phyloP scores from a whole-genome alignment of 1,139 yeast species.

The Yamadazyma kanchanaburiensis region DNA sequence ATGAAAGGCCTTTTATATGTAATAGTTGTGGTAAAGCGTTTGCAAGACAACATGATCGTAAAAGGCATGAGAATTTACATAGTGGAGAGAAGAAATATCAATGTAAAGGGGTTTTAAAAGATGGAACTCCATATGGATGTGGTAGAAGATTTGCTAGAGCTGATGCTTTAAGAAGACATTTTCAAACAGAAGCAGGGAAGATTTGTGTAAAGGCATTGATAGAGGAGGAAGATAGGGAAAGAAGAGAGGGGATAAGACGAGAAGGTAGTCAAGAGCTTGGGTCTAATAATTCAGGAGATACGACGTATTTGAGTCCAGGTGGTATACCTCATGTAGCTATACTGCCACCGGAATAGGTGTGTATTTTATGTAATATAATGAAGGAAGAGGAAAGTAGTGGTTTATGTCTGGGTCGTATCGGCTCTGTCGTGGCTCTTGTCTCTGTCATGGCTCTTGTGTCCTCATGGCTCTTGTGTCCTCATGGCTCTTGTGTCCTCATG shows the following conservation, averaged over 20 bases:
- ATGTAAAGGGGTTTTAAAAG: slow-evolving; percentile 70
- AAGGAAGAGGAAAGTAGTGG: too few species aligned
- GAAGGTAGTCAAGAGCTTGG: slow-evolving; percentile 1
- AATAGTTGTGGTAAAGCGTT: slow-evolving; percentile 88
- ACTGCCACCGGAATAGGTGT: slow-evolving; percentile 40
- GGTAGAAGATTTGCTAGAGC: slow-evolving; percentile 92
- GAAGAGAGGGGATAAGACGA: slow-evolving; percentile 3
- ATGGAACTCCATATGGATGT: slow-evolving; percentile 81
- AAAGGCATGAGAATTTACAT: slow-evolving; percentile 90
- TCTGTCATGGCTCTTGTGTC: too few species aligned
- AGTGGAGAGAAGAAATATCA: slow-evolving; percentile 86
- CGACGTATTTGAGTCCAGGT: slow-evolving; percentile 9
- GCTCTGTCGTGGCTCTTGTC: too few species aligned
- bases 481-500: too few species aligned
- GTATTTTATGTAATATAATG: too few species aligned
- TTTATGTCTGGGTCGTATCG: too few species aligned
- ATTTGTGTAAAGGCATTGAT: slow-evolving; percentile 72
- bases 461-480: too few species aligned
- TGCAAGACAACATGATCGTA: slow-evolving; percentile 93
- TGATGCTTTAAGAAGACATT: slow-evolving; percentile 91
- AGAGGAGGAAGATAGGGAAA: slow-evolving; percentile 53
- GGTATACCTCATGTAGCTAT: slow-evolving; percentile 33
- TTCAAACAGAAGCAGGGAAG: slow-evolving; percentile 90
- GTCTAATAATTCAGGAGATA: slow-evolving; percentile 8
- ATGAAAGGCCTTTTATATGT: slow-evolving; percentile 89